Conservation (phyloP, 2,329 filamentous ascomycete genomes). For the Lojkania enalia region DNA sequence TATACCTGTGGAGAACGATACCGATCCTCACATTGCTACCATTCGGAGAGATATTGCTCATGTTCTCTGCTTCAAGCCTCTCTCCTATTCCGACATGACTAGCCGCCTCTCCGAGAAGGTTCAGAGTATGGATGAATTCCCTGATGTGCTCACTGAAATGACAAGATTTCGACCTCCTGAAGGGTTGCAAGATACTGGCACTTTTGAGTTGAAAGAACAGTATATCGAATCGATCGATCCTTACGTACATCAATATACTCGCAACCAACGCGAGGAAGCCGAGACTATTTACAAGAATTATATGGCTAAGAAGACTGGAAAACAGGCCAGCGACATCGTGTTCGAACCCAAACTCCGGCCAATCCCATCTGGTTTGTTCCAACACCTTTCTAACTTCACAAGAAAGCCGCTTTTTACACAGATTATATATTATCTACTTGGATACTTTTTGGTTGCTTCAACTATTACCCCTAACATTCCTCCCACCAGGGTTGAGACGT, state of each 20-base stretch:
- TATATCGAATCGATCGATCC: slow-evolving; percentile 89
- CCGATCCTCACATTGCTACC: slow-evolving; percentile 66
- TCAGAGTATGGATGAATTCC: slow-evolving; percentile 86
- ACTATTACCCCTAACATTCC: slow-evolving; percentile 74
- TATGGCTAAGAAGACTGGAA: slow-evolving; percentile 85
- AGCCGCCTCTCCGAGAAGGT: slow-evolving; percentile 85
- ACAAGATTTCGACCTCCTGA: slow-evolving; percentile 88
- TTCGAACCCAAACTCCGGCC: slow-evolving; percentile 83
- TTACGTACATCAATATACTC: slow-evolving; percentile 93
- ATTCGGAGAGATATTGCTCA: slow-evolving; percentile 91
- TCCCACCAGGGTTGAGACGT: slow-evolving; percentile 82
- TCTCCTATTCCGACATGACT: slow-evolving; percentile 91
- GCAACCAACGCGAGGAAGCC: slow-evolving; percentile 95
- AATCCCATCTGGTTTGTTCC: slow-evolving; percentile 77
- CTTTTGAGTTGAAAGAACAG: slow-evolving; percentile 86
- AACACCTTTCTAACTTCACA: slow-evolving; percentile 76
- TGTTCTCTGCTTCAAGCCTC: slow-evolving; percentile 91
- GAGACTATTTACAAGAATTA: slow-evolving; percentile 86
- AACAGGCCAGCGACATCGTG: slow-evolving; percentile 78
- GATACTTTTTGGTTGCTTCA: slow-evolving; percentile 74
- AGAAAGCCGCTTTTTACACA: slow-evolving; percentile 84
- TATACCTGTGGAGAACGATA: slow-evolving; percentile 67
- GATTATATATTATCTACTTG: slow-evolving; percentile 83
- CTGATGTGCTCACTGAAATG: slow-evolving; percentile 81
- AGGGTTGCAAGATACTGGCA: slow-evolving; percentile 87